Evolutionary conservation across 768 basidiomycete species (phyloP), one percentile per base, ranked within the genome.

Genomic region (Mrakia blollopis): DNA sequence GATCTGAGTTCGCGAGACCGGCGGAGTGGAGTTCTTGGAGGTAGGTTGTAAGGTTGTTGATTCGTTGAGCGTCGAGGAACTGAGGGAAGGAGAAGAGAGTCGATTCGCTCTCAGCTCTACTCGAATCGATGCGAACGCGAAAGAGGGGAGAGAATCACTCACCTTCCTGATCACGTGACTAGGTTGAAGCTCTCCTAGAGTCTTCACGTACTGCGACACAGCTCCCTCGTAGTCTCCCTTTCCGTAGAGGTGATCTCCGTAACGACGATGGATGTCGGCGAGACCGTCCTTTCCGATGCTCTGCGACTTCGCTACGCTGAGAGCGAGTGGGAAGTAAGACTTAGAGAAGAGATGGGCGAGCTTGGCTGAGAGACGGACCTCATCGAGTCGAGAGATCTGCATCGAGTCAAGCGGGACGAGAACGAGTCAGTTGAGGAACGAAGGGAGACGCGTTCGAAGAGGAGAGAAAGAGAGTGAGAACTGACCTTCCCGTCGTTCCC

Each of bases 81-180:
- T 98, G 77, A 50, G 21, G 65, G 3, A 10, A 5, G 13, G 35
- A 73, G 16, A 41, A 14, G 47, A 44, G 61, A 18, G 18, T n/a
- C 18, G 73, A 10, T 47, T 50, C 14, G 47, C 5, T 21, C 13
- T 47, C 13, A n/a, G n/a, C 44, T 47, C 44, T 7, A 9, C 35
- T 39, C 75, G 30, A 76, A 21, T 32, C 57, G 21, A 32, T n/a
- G 21, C 1, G 32, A 37, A n/a, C 35, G 39, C 7, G 25, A 21
- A 50, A 52, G 25, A 61, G 32, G 4, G 30, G 5, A 32, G 32
- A 73, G 11, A 41, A 41, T 5, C 39, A 52, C 69, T 73, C 81
- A 94, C 96, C 88, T 98, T 99, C 80, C 97, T 89, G 71, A 98
- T 94, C 47, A 98, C 94, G 84, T 98, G 97, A 81, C 94, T 97